Base-by-base conservation (phyloP, 371 early-diverging fungal species). In the Mortierella polycephala region DNA sequence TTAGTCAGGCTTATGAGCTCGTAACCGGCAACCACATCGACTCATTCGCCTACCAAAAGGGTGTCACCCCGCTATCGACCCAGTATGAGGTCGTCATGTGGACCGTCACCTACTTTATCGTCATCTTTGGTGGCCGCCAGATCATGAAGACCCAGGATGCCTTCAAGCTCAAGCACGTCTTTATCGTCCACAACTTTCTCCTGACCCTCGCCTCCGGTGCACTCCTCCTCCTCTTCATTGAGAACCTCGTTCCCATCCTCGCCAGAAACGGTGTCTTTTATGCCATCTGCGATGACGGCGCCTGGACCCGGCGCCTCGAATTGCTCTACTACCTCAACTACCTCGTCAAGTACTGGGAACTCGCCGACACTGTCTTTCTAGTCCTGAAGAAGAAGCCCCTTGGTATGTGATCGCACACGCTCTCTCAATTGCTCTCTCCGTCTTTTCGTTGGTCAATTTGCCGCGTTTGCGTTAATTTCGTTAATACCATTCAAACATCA, bases 311-410 rank as follows among this genome's bases (percentile, higher is more conserved):
- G 76, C 88, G 88, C 23, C 85, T 95, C 63, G 93, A 92, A 75
- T 67, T 91, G 54, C 75, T 93, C 52, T 95, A 94, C 84, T 95
- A 94, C 74, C 85, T 93, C 61, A 96, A 96, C 85, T 95, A 95
- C 75, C 84, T 94, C 57, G 86, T 91, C 71, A 96, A 96, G 84
- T 96, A 91, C 84, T 93, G 91, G 88, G 96, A 96, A 81, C 85
- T 95, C 58, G 64, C 86, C 62, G 94, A 93, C 74, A 93, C 94
- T 45, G 75, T 90, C 39, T 90, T 93, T 81, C 83, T 93, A 50
- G 91, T 92, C 12, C 82, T 90, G 57, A 90, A 87, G 76, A 90
- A 90, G 84, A 93, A 92, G 85, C 83, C 85, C 67, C 87, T 93
- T 46, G 85, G 85, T 85, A 79, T 37, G 82, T 69, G 41, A 9